Evolutionary conservation across 352 stramenopile species (phyloP).

Genomic region (Aphanomyces invadans): DNA sequence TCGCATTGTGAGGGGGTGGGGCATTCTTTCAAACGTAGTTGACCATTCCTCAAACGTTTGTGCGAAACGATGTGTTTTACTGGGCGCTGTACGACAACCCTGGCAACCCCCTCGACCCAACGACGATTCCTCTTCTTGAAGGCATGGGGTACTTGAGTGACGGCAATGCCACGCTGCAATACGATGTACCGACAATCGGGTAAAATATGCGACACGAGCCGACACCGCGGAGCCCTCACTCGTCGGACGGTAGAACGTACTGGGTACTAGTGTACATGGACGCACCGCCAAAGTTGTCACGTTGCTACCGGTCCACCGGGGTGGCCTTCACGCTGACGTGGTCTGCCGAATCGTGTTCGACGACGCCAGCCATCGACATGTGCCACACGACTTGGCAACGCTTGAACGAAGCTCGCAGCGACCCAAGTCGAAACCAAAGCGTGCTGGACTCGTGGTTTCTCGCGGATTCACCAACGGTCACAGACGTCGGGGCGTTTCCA

Average conservation of each 20-base stretch:
- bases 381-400: background rate
- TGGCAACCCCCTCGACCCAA: conserved; percentile 3
- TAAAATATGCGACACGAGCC: too few relatives aligned
- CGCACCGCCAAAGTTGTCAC: background rate
- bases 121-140: background rate
- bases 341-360: background rate
- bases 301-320: background rate
- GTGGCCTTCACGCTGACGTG: background rate
- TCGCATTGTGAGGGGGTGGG: too few relatives aligned
- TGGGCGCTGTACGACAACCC: conserved; percentile 14
- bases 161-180: background rate
- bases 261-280: background rate
- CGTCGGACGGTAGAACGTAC: conserved; percentile 5
- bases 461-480: background rate
- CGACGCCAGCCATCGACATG: background rate
- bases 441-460: conserved; percentile 11
- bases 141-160: background rate
- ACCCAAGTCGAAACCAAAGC: background rate
- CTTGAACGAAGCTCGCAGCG: background rate
- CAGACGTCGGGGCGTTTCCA: background rate
- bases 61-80: background rate
- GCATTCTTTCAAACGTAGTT: too few relatives aligned
- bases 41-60: background rate
- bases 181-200: background rate
- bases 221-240: too few relatives aligned